Conservation (phyloP, 179 eudicot species). For the Beta corolliflora region DNA sequence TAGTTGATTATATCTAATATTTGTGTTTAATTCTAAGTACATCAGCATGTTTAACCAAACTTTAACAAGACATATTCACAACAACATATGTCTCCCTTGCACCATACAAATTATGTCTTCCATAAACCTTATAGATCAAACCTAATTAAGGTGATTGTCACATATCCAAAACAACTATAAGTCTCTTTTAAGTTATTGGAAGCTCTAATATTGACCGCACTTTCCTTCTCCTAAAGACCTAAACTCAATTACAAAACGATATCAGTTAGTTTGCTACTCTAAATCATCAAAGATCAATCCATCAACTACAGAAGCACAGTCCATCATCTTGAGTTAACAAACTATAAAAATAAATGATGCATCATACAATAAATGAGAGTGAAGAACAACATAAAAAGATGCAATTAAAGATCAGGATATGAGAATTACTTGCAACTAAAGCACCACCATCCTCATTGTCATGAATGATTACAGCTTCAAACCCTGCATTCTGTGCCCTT, state of each 20-base stretch:
- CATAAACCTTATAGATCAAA: too few species aligned
- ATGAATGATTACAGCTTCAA: slow-evolving; percentile 65
- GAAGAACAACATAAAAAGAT: neutral
- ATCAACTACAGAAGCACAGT: slow-evolving; percentile 1
- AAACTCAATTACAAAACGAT: slow-evolving; percentile 2
- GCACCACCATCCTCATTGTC: slow-evolving; percentile 53
- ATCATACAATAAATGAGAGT: too few species aligned
- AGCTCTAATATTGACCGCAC: neutral
- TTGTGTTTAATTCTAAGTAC: too few species aligned
- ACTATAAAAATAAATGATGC: slow-evolving; percentile 5
- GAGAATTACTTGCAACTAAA: slow-evolving; percentile 78
- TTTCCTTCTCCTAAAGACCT: neutral
- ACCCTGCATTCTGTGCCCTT: slow-evolving; percentile 79
- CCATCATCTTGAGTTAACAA: neutral
- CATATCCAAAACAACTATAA: too few species aligned
- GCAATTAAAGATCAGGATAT: neutral
- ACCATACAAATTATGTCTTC: too few species aligned
- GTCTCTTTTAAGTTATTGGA: neutral
- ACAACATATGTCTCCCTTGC: too few species aligned
- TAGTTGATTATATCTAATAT: too few species aligned
- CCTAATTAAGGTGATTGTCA: too few species aligned
- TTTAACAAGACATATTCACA: too few species aligned
- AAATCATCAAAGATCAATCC: neutral
- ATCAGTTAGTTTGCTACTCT: neutral
- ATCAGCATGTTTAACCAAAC: too few species aligned